Evolutionary conservation across 805 yeast species (phyloP), one percentile per base, ranked within the genome.

Genomic region (Yarrowia osloensis): DNA sequence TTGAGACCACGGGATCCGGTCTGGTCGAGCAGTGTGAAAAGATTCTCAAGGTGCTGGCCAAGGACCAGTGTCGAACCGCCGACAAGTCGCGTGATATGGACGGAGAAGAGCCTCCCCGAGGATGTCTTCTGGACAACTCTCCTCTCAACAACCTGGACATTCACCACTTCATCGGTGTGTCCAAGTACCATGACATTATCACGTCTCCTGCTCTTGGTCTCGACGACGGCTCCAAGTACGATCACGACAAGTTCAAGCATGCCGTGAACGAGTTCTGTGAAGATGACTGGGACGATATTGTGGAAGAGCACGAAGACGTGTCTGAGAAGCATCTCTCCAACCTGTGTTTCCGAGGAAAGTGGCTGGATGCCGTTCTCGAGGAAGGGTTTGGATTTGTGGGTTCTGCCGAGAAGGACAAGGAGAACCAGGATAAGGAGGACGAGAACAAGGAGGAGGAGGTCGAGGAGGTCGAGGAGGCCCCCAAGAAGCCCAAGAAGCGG

Each of bases 151-250:
- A 93, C 77, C 91, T 91, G 73, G 82, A 83, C 17, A 82, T 82
- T 59, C 96, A 91, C 73, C 89, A 86, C 73, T 93, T 95, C 77
- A 89, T 95, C 29, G 99, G 99, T 0, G 88, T 94, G 22, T 90
- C 97, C 8, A 99, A 95, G 77, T 95, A 91, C 79, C 95, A 98
- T 97, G 94, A 95, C 75, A 26, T 91, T 97, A 0, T 93, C 97
- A 7, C 90, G 91, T 74, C 98, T 93, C 74, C 66, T 26, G 85
- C 94, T 2, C 93, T 92, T 75, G 86, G 88, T 46, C 83, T 91
- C 79, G 96, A 96, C 2, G 62, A 57, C 12, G 49, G 49, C 4
- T 98, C 98, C 15, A 91, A 87, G 68, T 67, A 70, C 50, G 93
- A 93, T 75, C 91, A 90, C 73, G 94, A 87, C 74, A 81, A 84